Evolutionary conservation across 148 eudicot genomes (phyloP).

Genomic region (Salicornia ramosissima): DNA sequence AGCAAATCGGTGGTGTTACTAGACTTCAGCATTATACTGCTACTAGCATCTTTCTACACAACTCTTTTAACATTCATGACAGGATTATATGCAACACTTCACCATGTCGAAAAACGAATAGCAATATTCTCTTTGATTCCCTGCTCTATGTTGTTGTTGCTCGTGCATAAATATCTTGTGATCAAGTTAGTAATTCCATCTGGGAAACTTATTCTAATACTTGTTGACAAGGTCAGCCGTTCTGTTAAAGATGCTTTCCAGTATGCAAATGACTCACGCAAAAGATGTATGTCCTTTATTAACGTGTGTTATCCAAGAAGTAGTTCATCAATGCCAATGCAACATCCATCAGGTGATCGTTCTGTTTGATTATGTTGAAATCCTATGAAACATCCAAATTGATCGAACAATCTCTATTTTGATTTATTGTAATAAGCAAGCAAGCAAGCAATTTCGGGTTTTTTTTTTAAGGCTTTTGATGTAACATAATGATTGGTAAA

Average conservation of each 20-base stretch:
- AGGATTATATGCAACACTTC: conserved; percentile 10
- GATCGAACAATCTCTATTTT: too few relatives aligned
- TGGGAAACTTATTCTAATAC: not conserved
- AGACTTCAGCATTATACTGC: not conserved
- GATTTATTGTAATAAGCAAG: too few relatives aligned
- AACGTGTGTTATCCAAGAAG: not conserved
- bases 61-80: conserved; percentile 23
- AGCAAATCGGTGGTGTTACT: not conserved
- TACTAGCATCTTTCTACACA: conserved; percentile 3
- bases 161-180: conserved; percentile 5
- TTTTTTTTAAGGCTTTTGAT: too few relatives aligned
- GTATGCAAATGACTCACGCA: too few relatives aligned
- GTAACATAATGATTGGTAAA: too few relatives aligned
- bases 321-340: too few relatives aligned
- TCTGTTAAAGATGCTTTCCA: not conserved
- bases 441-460: too few relatives aligned
- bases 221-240: not conserved
- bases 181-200: not conserved
- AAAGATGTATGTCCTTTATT: too few relatives aligned
- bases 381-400: too few relatives aligned
- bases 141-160: not conserved
- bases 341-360: too few relatives aligned
- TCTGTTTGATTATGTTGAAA: too few relatives aligned
- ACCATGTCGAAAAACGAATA: not conserved
- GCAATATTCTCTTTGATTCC: not conserved